A percentile compares a stretch with the other conserved stretches of the same genome.
These are phyloP conservation scores for Sclerotinia spermophila DNA, from an alignment of 2,329 filamentous ascomycete genomes.

Conservation along the genomic window DNA sequence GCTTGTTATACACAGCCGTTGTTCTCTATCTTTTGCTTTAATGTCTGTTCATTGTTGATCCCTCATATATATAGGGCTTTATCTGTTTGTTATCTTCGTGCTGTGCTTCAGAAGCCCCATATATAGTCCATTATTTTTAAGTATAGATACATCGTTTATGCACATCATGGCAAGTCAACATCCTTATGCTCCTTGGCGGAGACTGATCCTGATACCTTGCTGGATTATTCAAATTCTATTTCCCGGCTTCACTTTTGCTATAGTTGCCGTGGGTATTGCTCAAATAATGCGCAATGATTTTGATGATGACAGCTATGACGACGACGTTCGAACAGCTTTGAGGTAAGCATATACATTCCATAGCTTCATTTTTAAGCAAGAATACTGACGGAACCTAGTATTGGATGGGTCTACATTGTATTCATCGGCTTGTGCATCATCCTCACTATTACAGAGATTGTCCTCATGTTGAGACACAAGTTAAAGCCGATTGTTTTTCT, in stretches of 20 bases:
- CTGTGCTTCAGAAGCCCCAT: not conserved
- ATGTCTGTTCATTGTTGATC: not conserved
- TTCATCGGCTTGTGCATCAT: constrained; percentile 23
- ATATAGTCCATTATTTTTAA: not conserved
- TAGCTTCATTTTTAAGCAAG: too few relatives aligned
- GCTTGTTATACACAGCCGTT: not conserved
- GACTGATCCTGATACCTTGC: constrained; percentile 13
- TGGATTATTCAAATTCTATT: constrained; percentile 14
- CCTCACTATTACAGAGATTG: constrained; percentile 30
- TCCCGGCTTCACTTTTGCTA: not conserved
- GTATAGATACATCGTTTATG: not conserved
- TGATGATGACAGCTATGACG: not conserved
- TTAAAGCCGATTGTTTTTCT: constrained; percentile 29
- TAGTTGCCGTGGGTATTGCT: not conserved
- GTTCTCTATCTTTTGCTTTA: not conserved
- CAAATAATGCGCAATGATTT: not conserved
- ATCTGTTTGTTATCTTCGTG: not conserved
- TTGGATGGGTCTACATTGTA: not conserved
- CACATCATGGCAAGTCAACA: constrained; percentile 12
- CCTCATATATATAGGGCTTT: not conserved
- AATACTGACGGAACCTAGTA: constrained; percentile 1
- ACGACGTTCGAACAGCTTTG: not conserved
- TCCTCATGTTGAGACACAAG: constrained; percentile 28
- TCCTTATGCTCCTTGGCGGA: constrained; percentile 18
- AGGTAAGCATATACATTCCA: not conserved